A percentile compares a stretch with the other conserved stretches of the same genome.
phyloP scores from a whole-genome alignment of 2,329 filamentous ascomycete species.

The Chaetomium sp. region DNA sequence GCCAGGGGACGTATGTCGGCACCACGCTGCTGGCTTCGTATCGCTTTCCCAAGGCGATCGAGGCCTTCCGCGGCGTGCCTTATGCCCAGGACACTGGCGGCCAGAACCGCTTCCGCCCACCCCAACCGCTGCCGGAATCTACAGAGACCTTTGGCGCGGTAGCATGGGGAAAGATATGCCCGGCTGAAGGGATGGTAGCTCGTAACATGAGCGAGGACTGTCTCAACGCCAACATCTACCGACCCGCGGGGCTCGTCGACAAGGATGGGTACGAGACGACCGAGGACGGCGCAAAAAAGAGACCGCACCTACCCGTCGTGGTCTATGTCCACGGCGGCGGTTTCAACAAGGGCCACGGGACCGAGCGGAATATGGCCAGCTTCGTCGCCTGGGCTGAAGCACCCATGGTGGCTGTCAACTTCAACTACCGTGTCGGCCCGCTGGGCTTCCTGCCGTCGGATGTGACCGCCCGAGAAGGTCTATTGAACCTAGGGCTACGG shows the following conservation, averaged over 20 bases:
- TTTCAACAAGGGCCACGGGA: conserved; percentile 58
- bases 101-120: conserved; percentile 50
- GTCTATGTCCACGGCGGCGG: conserved; percentile 66
- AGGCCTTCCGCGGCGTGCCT: conserved; percentile 54
- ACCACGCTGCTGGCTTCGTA: conserved; percentile 36
- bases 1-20: conserved; percentile 48
- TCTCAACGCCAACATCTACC: conserved; percentile 55
- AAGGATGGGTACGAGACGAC: conserved; percentile 31
- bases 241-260: conserved; percentile 41
- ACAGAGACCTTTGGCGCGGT: conserved; percentile 40
- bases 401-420: conserved; percentile 60
- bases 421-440: conserved; percentile 66
- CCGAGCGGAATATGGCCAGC: conserved; percentile 61
- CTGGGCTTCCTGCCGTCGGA: conserved; percentile 69
- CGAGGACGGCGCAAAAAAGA: not conserved
- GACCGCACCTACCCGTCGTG: conserved; percentile 49
- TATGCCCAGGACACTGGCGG: conserved; percentile 49
- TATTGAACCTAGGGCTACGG: conserved; percentile 65
- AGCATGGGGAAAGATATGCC: conserved; percentile 45
- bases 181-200: conserved; percentile 37
- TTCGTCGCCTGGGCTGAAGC: conserved; percentile 59
- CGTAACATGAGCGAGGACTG: conserved; percentile 51
- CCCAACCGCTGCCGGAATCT: conserved; percentile 39
- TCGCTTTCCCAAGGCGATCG: conserved; percentile 44
- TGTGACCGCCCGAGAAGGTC: conserved; percentile 54